A percentile compares a stretch with the other conserved stretches of the same genome.
phyloP scores from a whole-genome alignment of 768 basidiomycete genomes.

The Tubosaeta sp. region DNA sequence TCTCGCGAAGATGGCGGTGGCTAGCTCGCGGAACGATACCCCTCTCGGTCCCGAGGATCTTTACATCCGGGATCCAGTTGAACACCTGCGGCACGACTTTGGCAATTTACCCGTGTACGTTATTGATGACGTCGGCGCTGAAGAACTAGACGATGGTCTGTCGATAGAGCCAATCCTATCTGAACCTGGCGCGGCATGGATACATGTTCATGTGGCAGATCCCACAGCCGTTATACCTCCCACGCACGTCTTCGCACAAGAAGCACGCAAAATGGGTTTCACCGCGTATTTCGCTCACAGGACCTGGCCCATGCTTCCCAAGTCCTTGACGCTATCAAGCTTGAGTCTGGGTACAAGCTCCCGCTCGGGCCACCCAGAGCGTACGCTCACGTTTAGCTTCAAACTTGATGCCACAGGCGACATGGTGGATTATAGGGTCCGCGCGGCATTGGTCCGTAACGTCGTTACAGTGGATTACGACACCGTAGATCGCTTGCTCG shows the following conservation, averaged over 20 bases:
- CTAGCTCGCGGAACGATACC: slow-evolving; percentile 12
- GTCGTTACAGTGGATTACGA: slow-evolving; percentile 62
- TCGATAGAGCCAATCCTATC: slow-evolving; percentile 68
- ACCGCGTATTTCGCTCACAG: slow-evolving; percentile 65
- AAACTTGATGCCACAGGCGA: slow-evolving; percentile 58
- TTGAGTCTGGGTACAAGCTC: slow-evolving; percentile 45
- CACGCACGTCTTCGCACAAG: slow-evolving; percentile 53
- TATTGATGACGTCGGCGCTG: slow-evolving; percentile 73
- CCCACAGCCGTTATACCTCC: slow-evolving; percentile 78
- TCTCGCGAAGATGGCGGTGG: slow-evolving; percentile 7
- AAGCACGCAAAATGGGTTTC: slow-evolving; percentile 48
- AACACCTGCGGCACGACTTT: slow-evolving; percentile 80
- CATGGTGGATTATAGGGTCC: slow-evolving; percentile 66
- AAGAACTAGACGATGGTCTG: slow-evolving; percentile 92
- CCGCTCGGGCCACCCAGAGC: slow-evolving; percentile 38
- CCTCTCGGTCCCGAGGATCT: slow-evolving; percentile 62
- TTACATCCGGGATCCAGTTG: slow-evolving; percentile 58
- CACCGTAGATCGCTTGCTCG: slow-evolving; percentile 53
- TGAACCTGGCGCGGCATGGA: slow-evolving; percentile 64
- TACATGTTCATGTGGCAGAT: slow-evolving; percentile 92
- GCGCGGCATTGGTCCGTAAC: slow-evolving; percentile 71
- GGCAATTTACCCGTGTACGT: slow-evolving; percentile 78
- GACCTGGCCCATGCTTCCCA: slow-evolving; percentile 72
- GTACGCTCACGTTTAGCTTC: slow-evolving; percentile 76
- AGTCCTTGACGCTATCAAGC: slow-evolving; percentile 43